Evolutionary conservation across 1,284 basidiomycete genomes (phyloP).

Genomic region (Apiotrichum domesticum): DNA sequence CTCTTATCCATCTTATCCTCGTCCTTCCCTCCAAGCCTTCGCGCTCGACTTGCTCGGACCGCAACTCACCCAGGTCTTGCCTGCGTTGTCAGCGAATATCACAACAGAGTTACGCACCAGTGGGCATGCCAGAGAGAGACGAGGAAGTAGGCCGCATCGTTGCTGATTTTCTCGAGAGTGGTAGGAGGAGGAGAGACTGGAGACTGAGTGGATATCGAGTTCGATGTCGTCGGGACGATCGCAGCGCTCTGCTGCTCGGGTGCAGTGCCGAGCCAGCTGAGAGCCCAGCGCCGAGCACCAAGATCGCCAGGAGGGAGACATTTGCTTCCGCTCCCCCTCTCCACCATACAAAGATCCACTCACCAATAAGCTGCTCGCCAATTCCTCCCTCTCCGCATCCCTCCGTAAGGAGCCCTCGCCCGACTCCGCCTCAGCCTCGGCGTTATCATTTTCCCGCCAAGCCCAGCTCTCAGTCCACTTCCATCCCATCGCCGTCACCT

Average conservation of each 20-base stretch:
- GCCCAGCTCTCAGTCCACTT: too few species aligned
- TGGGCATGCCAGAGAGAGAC: conserved; percentile 64
- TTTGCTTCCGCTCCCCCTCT: not conserved
- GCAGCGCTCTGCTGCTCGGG: not conserved
- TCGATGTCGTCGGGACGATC: not conserved
- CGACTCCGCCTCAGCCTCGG: too few species aligned
- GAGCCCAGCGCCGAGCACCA: too few species aligned
- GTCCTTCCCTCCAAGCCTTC: not conserved
- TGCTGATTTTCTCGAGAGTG: conserved; percentile 13
- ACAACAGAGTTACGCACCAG: conserved; percentile 49
- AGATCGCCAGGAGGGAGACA: too few species aligned
- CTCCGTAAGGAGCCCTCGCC: not conserved
- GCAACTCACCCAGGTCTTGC: conserved; percentile 37
- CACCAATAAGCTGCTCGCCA: too few species aligned
- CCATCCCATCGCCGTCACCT: too few species aligned
- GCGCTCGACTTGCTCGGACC: not conserved
- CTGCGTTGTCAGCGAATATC: conserved; percentile 19
- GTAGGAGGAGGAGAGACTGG: not conserved
- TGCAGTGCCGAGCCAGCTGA: too few species aligned
- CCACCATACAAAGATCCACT: not conserved
- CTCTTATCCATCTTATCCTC: not conserved
- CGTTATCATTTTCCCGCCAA: too few species aligned
- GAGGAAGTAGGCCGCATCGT: conserved; percentile 54
- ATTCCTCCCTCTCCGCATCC: not conserved
- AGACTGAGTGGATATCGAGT: not conserved